Evolutionary conservation across 2,329 filamentous ascomycete genomes (phyloP).

Genomic region (Teratosphaeria gauchensis): DNA sequence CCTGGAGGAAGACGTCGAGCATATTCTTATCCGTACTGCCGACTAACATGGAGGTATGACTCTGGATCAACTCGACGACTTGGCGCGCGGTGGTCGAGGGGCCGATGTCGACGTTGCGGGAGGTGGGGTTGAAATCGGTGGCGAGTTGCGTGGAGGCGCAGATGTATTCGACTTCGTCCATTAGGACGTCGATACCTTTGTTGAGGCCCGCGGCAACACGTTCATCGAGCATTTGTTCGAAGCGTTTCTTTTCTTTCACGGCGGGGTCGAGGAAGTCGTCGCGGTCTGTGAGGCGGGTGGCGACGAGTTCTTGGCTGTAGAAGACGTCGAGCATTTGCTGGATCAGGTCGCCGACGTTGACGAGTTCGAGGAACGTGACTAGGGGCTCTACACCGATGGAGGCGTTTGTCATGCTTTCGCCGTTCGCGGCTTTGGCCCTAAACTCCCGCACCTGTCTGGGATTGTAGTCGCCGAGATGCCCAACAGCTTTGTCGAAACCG

Average conservation of each 20-base stretch:
- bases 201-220: slow-evolving; percentile 90
- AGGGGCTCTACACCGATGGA: slow-evolving; percentile 67
- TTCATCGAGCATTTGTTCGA: slow-evolving; percentile 97
- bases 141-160: slow-evolving; percentile 78
- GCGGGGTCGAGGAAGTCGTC: slow-evolving; percentile 93
- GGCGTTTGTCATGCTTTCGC: slow-evolving; percentile 1
- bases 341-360: slow-evolving; percentile 95
- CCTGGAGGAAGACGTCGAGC: slow-evolving; percentile 96
- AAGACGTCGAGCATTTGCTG: slow-evolving; percentile 99
- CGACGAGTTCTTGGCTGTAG: slow-evolving; percentile 87
- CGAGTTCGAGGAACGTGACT: slow-evolving; percentile 90
- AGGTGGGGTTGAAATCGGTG: slow-evolving; percentile 77
- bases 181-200: slow-evolving; percentile 94
- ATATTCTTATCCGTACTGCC: slow-evolving; percentile 97
- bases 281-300: slow-evolving; percentile 71
- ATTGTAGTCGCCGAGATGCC: slow-evolving; percentile 83
- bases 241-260: slow-evolving; percentile 91
- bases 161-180: slow-evolving; percentile 96
- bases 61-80: slow-evolving; percentile 75
- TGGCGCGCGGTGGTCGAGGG: slow-evolving; percentile 69
- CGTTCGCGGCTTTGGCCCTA: slow-evolving; percentile 9
- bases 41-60: slow-evolving; percentile 84
- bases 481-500: slow-evolving; percentile 90
- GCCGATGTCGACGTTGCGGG: slow-evolving; percentile 47
- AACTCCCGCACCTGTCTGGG: slow-evolving; percentile 68